Conservation (phyloP, 2,329 filamentous ascomycete species). For the Thielaviopsis ethacetica region DNA sequence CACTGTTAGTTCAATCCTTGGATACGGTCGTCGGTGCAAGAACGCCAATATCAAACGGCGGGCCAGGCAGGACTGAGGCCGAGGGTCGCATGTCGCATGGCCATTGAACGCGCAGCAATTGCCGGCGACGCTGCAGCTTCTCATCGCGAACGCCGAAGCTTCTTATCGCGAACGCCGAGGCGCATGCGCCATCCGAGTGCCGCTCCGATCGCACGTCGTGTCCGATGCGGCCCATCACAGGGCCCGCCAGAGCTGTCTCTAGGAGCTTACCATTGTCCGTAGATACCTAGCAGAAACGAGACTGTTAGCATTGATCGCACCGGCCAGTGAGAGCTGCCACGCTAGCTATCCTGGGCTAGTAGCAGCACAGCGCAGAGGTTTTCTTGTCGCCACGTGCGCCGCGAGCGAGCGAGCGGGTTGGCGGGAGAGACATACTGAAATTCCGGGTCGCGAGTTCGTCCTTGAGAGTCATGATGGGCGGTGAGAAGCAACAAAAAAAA, state of each 20-base stretch:
- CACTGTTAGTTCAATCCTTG: neutral
- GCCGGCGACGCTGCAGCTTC: neutral
- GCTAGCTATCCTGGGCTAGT: neutral
- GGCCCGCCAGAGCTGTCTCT: neutral
- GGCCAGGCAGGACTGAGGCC: neutral
- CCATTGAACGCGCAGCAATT: neutral
- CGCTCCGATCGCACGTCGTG: neutral
- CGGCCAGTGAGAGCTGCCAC: neutral
- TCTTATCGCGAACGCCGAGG: neutral
- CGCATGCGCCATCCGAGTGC: neutral
- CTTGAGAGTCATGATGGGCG: slow-evolving; percentile 47
- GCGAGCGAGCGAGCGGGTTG: slow-evolving; percentile 11
- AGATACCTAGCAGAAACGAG: slow-evolving; percentile 40
- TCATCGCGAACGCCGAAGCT: neutral
- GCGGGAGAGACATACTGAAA: slow-evolving; percentile 43
- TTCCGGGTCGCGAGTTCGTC: slow-evolving; percentile 59
- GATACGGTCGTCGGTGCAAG: neutral
- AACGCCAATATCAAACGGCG: too few species aligned
- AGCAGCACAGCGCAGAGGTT: too few species aligned
- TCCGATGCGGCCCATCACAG: neutral
- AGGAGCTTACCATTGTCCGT: slow-evolving; percentile 57
- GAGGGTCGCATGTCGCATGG: neutral
- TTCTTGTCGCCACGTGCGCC: neutral
- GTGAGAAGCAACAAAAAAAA: neutral
- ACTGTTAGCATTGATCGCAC: slow-evolving; percentile 3